Evolutionary conservation across 139 green algal species (phyloP).

Genomic region (Chlamydomonas schloesseri): DNA sequence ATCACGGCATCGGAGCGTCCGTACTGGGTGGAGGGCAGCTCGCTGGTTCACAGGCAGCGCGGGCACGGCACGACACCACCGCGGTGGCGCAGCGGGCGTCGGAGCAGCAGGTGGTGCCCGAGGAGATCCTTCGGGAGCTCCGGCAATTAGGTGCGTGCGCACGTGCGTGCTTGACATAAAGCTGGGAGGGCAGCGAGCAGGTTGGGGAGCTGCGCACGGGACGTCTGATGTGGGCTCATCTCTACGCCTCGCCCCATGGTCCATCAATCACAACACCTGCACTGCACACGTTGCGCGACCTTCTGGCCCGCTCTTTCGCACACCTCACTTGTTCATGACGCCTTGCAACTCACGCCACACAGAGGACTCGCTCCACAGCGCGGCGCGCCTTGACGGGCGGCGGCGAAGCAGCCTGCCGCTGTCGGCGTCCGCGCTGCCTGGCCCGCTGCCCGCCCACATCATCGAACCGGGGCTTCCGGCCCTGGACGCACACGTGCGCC

Average conservation of each 20-base stretch:
- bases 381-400: slow-evolving; percentile 33
- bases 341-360: too few species aligned
- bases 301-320: too few species aligned
- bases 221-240: too few species aligned
- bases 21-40: background rate
- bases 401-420: slow-evolving; percentile 5
- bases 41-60: too few species aligned
- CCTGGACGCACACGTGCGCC: slow-evolving; percentile 33
- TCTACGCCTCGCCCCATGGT: too few species aligned
- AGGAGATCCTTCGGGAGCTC: slow-evolving; percentile 18
- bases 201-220: too few species aligned
- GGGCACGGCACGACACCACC: background rate
- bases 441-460: slow-evolving; percentile 15
- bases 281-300: too few species aligned
- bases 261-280: too few species aligned
- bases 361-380: background rate
- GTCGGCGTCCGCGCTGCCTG: background rate
- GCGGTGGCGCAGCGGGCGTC: background rate
- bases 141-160: background rate
- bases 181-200: too few species aligned
- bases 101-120: background rate
- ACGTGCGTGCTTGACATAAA: too few species aligned
- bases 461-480: slow-evolving; percentile 28
- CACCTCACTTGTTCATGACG: too few species aligned
- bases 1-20: too few species aligned